Base-by-base conservation (phyloP, 257 asterid genomes). In the Solanum tarapatanum region DNA sequence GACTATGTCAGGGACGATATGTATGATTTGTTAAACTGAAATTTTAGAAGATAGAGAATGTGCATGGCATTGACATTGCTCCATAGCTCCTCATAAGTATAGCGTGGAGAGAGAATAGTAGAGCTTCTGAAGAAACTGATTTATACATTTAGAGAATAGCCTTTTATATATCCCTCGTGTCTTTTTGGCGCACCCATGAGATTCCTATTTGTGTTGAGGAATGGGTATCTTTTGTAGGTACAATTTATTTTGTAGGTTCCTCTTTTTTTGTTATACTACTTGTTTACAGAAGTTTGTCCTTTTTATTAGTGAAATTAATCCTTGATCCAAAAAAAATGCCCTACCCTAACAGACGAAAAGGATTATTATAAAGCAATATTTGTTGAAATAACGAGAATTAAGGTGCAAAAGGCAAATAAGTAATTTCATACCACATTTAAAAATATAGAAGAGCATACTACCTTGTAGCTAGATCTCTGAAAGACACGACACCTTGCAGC, bases 401-500 rank as follows among this genome's bases (percentile, higher is more conserved):
- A 82, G 43, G 41, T 48, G 12, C 85, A 82, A 28, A 48, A 45
- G 66, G 66, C 36, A 80, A 26, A 26, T 80, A 80, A 45, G 41
- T 28, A 80, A 43, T 17, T 28, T 26, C 17, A 11, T 51, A 45
- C 85, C 68, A 48, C 41, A 30, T 17, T 17, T 30, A 16, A 48
- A 82, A 30, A 82, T 17, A 28, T 48, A 48, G 80, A 79, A 62
- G 51, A 88, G 73, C 68, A 77, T 75, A 86, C 24, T 76, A 95
- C 99, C 97, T 95, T 95, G 36, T 86, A 28, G 80, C 87, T 88
- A 4, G 96, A 90, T 88, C 91, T 89, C 86, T 91, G 89, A 87
- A 92, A 97, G 83, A 92, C 82, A 55, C 96, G 98, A 92, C 99
- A 94, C 90, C 99, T 91, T 87, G 99, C 98, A 58, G 97, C 94